Base-by-base conservation (phyloP, 2,329 filamentous ascomycete genomes). In the Alternaria dauci region DNA sequence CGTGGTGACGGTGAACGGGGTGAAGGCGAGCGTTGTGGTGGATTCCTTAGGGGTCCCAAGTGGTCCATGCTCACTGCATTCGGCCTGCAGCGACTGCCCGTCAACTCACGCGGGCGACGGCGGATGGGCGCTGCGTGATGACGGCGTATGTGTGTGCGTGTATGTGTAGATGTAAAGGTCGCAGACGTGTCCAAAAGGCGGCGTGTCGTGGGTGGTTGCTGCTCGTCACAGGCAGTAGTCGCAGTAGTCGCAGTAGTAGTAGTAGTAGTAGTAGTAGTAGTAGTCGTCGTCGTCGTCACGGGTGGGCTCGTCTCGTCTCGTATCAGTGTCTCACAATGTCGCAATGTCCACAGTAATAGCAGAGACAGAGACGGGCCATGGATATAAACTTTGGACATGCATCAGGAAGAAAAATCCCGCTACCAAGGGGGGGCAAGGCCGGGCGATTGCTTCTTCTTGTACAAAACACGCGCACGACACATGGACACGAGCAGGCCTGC, bases 1-100 rank as follows among this genome's bases (percentile, higher is more conserved):
- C 59, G 71, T 74, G 59, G 66, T 67, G 63, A 60, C 59, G 58
- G 57, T 52, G 55, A 43, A 54, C 50, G 52, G 42, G 61, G 48
- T 41, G 47, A 43, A 52, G 60, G 58, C 38, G 53, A 23, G 20
- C 20, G 6, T 12, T 34, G 50, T 25, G 64, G 59, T 56, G 60
- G 59, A 48, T 61, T 32, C 38, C 55, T 57, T 52, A 58, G 52
- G 53, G 63, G 61, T 43, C 46, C 52, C 44, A 34, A 44, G 55
- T 57, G 57, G 62, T 62, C 59, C 67, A 65, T 66, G 65, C 65
- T 51, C 67, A 43, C 43, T 56, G 54, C 58, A 61, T 61, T 36
- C 34, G 57, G 43, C 48, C 58, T 57, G 58, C 58, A 61, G 48
- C 50, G 48, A 52, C 54, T 20, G 55, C 39, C 36, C 48, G 38